Percentiles rank a stretch among this genome's conserved stretches.
Evolutionary conservation across 352 stramenopile genomes (phyloP).

Genomic region (Pythium aquatile): DNA sequence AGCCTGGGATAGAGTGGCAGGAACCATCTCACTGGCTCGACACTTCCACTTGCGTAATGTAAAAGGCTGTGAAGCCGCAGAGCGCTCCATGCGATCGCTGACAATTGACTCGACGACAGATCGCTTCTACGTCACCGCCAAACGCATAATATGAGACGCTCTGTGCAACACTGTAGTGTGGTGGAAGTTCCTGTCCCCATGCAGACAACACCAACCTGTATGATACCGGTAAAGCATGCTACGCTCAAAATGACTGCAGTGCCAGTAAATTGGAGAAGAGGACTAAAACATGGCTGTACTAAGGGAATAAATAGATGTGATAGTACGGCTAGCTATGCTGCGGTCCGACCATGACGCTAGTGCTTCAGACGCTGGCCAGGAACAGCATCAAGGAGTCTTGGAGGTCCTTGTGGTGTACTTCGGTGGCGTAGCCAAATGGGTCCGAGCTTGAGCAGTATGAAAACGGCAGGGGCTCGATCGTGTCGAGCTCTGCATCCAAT

Average conservation of each 20-base stretch:
- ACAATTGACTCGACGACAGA: neutral
- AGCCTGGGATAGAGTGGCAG: neutral
- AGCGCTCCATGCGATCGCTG: neutral
- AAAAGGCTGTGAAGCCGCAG: neutral
- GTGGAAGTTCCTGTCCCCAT: too few relatives aligned
- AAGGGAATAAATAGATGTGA: constrained; percentile 5
- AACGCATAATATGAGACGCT: neutral
- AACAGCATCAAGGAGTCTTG: constrained; percentile 27
- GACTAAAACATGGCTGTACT: neutral
- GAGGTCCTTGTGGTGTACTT: constrained; percentile 41
- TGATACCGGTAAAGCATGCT: too few relatives aligned
- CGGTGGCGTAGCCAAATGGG: constrained; percentile 36
- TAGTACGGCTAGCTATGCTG: neutral
- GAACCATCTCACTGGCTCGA: neutral
- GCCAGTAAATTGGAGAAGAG: neutral
- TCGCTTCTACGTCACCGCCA: neutral
- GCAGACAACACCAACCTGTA: too few relatives aligned
- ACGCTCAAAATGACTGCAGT: too few relatives aligned
- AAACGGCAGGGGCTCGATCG: constrained; percentile 55
- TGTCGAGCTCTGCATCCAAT: constrained; percentile 21
- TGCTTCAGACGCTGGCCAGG: constrained; percentile 17
- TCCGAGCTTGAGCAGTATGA: constrained; percentile 3
- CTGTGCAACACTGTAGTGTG: neutral
- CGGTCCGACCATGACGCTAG: neutral
- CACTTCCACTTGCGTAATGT: constrained; percentile 4